phyloP scores from a whole-genome alignment of 2,329 filamentous ascomycete species.

The Coniosporium tulheliwenetii region DNA sequence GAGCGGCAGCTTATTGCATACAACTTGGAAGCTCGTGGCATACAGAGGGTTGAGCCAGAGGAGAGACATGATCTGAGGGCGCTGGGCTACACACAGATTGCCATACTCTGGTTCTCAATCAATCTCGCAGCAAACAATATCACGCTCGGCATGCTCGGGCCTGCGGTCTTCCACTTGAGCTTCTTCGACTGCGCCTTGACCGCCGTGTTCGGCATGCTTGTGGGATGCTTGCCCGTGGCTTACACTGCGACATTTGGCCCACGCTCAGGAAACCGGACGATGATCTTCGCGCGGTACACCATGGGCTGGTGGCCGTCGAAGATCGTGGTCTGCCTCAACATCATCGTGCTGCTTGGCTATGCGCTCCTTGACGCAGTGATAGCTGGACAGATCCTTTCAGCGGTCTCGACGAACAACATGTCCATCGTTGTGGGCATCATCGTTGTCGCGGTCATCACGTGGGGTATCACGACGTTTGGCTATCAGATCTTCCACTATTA shows the following conservation, averaged over 20 bases:
- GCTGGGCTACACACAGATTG: slow-evolving; percentile 40
- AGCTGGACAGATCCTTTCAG: slow-evolving; percentile 52
- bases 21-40: slow-evolving; percentile 44
- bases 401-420: slow-evolving; percentile 43
- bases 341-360: slow-evolving; percentile 48
- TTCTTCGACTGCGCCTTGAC: slow-evolving; percentile 41
- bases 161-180: slow-evolving; percentile 40
- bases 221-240: slow-evolving; percentile 38
- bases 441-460: slow-evolving; percentile 45
- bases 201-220: slow-evolving; percentile 39
- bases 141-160: slow-evolving; percentile 47
- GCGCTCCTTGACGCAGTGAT: slow-evolving; percentile 49
- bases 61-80: slow-evolving; percentile 37
- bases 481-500: slow-evolving; percentile 54
- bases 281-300: slow-evolving; percentile 44
- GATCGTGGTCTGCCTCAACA: slow-evolving; percentile 45
- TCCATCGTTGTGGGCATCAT: slow-evolving; percentile 52
- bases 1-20: slow-evolving; percentile 29
- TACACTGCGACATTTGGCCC: slow-evolving; percentile 50
- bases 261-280: slow-evolving; percentile 43
- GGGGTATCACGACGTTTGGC: slow-evolving; percentile 50
- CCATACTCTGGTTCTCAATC: slow-evolving; percentile 44
- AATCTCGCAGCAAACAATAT: slow-evolving; percentile 50
- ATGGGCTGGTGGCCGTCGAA: slow-evolving; percentile 54
- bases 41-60: slow-evolving; percentile 38